Conservation (phyloP, 306 rosid genomes). For the Castanea sativa region DNA sequence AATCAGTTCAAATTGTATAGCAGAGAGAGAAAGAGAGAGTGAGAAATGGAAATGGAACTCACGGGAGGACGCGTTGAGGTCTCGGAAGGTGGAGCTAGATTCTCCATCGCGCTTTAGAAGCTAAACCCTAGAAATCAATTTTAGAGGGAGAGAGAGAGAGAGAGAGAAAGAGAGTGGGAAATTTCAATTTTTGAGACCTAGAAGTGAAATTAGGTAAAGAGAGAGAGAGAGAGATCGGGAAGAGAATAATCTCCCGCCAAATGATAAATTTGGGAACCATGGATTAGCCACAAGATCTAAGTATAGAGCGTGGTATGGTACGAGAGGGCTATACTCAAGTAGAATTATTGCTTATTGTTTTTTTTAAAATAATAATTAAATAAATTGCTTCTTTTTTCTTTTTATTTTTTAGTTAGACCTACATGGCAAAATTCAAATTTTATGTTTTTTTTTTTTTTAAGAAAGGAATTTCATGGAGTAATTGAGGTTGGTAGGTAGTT, state of each 20-base stretch:
- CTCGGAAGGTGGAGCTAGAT: constrained; percentile 57
- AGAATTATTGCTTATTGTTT: neutral
- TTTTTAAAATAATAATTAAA: no score
- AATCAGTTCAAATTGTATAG: constrained; percentile 27
- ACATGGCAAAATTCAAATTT: no score
- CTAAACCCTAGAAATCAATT: constrained; percentile 17
- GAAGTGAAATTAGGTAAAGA: neutral
- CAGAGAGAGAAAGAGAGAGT: neutral
- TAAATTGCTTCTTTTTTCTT: no score
- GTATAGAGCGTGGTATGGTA: neutral
- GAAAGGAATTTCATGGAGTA: no score
- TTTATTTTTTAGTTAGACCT: no score
- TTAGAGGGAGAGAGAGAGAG: neutral
- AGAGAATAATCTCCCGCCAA: constrained; percentile 58
- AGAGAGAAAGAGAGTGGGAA: neutral
- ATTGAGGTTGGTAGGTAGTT: no score
- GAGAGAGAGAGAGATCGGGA: neutral
- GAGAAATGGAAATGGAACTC: constrained; percentile 22
- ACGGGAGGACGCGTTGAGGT: constrained; percentile 57
- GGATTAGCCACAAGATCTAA: neutral
- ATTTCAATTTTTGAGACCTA: neutral
- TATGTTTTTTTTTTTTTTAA: no score
- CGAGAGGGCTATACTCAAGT: neutral
- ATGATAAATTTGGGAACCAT: constrained; percentile 7
- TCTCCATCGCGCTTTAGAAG: constrained; percentile 51